Evolutionary conservation across 148 eudicot species (phyloP), one percentile per base, ranked within the genome.

Genomic region (Rhododendron mucronatum): DNA sequence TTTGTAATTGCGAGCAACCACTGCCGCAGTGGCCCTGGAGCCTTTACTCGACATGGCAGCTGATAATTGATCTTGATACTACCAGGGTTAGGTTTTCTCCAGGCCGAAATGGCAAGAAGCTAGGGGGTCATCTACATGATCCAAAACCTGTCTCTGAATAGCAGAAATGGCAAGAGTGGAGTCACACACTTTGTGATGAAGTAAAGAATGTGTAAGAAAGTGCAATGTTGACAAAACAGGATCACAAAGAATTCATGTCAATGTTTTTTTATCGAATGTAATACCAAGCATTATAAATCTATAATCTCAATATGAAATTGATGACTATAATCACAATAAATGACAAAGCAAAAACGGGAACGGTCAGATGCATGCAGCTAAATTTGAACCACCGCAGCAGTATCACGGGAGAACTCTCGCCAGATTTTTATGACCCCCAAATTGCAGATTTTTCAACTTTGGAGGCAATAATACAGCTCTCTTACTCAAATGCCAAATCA

Each of bases 401-500:
- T 23, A 76, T 6, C 7, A 30, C 41, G 14, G 18, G 30, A 20
- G 3, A 47, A 86, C 59, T 91, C 94, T 91, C 86, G 94, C 99
- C 99, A 84, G 96, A 94, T 85, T 96, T 96, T 15, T 84, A 86
- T 94, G 95, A 85, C 90, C 91, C 75, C 94, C 98, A 89, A 96
- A 95, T 81, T 91, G 92, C 89, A 95, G 86, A 47, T 91, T 94
- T 88, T 89, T 89, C 50, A 95, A 90, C 88, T 88, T 94, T 83
- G 98, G 98, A 86, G 99, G 97, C 86, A 94, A 85, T 83, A 95
- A 83, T 39, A 94, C 88, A 81, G 89, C 97, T 82, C 94, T 92
- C 89, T 90, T 91, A 87, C 89, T 94, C 80, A 96, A 92, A 75
- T 79, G 50, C 97, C 96, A 95, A 33, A 91, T 83, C 99, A 96